Evolutionary conservation across 306 rosid genomes (phyloP), one percentile per base, ranked within the genome.

Genomic region (Sphenostylis stenocarpa): DNA sequence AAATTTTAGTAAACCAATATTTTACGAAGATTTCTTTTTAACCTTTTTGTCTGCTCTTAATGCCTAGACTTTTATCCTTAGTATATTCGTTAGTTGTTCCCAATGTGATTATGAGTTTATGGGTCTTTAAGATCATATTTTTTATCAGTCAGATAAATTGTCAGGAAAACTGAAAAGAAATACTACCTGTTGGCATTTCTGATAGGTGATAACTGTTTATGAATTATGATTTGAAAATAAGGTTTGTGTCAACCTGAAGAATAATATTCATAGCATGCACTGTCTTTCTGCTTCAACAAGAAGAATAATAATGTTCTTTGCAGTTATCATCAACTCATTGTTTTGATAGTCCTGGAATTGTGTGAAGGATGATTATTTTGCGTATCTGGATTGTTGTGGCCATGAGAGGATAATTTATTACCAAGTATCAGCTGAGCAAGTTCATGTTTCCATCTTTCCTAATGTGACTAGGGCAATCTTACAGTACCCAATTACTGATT

Each of bases 361-460:
- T 68, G 44, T 29, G 6, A 55, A 33, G 34, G 53, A 51, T 55
- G 14, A 15, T 66, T 58, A 53, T 80, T 29, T 53, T 77, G 63
- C 39, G 17, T 77, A 26, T 39, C 67, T 52, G 70, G 29, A 17
- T 33, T 34, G 20, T 51, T 23, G 3, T 33, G 26, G 47, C 39
- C 23, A 64, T 56, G 76, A 20, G 7, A n/a, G 65, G 19, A 6
- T 77, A 16, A 8, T 49, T 67, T 75, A 38, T 45, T 24, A 28
- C 13, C 43, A 58, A 58, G 20, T 33, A 60, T 20, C 48, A 64
- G 70, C 7, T 31, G 14, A 44, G 38, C 19, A 14, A 28, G 58
- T 80, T 83, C 24, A 26, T 56, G 53, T 77, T 72, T 55, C 75
- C 29, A 3, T 81, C 47, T 41, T 52, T 75, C 72, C 39, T 41